These are phyloP conservation scores for Coccomyxa sp. DNA, from an alignment of 139 green algal species.

Conservation along the genomic window DNA sequence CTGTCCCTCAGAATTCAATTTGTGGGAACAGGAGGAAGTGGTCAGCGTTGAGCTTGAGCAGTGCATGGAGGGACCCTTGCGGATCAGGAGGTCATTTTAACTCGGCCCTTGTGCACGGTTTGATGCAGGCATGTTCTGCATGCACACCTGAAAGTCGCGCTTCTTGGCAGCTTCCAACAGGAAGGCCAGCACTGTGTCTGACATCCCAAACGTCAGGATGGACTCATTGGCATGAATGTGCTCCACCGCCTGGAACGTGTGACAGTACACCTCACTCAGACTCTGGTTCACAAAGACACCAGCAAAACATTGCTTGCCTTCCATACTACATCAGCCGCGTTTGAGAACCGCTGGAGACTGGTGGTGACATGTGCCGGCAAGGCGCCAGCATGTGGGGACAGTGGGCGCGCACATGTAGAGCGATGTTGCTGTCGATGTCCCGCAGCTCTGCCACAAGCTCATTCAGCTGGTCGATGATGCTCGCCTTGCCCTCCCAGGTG, in stretches of 20 bases:
- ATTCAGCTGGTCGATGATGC: conserved; percentile 89
- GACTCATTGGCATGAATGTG: conserved; percentile 93
- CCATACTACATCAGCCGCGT: too few relatives aligned
- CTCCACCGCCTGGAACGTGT: conserved; percentile 71
- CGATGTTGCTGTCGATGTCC: conserved; percentile 76
- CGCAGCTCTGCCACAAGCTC: conserved; percentile 94
- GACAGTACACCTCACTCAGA: not conserved
- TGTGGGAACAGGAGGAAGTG: too few relatives aligned
- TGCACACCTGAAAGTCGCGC: conserved; percentile 80
- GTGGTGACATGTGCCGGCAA: too few relatives aligned
- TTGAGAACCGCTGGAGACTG: not conserved
- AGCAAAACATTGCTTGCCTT: not conserved
- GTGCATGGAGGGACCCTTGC: too few relatives aligned
- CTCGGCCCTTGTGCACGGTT: too few relatives aligned
- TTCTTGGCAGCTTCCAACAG: conserved; percentile 84
- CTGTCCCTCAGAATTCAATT: too few relatives aligned
- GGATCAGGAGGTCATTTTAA: too few relatives aligned
- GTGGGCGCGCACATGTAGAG: conserved; percentile 25
- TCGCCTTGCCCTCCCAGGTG: conserved; percentile 57
- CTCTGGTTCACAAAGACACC: not conserved
- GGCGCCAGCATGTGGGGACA: not conserved
- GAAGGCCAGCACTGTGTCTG: conserved; percentile 74
- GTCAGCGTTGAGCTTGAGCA: too few relatives aligned
- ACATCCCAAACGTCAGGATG: conserved; percentile 80
- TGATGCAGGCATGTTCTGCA: too few relatives aligned